Evolutionary conservation across 2,329 filamentous ascomycete species (phyloP).

Genomic region (Fusarium piperis): DNA sequence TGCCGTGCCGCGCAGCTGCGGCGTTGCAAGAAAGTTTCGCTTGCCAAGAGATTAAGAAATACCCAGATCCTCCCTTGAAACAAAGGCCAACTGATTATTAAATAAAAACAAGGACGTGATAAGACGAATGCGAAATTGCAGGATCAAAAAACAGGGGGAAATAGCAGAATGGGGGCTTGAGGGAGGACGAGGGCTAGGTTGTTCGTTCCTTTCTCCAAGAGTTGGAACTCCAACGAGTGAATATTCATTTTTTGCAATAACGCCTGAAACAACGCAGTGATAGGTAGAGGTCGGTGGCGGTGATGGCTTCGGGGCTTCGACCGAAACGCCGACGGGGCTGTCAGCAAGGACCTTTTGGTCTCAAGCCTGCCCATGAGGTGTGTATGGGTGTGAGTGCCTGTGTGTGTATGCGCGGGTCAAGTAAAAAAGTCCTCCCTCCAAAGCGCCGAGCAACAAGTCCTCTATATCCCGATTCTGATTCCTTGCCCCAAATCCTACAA

Average conservation of each 20-base stretch:
- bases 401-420: conserved; percentile 5
- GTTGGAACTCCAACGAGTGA: conserved; percentile 1
- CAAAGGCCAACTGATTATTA: neutral
- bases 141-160: neutral
- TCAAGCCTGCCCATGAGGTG: neutral
- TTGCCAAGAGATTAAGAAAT: conserved; percentile 18
- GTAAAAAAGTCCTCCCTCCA: conserved; percentile 19
- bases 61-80: neutral
- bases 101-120: neutral
- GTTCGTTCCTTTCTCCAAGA: neutral
- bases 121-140: neutral
- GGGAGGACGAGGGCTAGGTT: neutral
- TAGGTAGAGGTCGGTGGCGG: neutral
- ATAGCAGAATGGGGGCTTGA: neutral
- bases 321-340: conserved; percentile 7
- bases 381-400: neutral
- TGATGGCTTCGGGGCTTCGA: conserved; percentile 1
- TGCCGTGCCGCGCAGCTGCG: neutral
- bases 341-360: conserved; percentile 1
- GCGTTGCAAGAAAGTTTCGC: neutral
- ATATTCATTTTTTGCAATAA: conserved; percentile 11
- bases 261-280: conserved; percentile 14
- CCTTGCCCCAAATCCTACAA: conserved; percentile 30
- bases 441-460: conserved; percentile 40
- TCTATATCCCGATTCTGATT: conserved; percentile 37